These are phyloP conservation scores for Nothopassalora personata DNA, from an alignment of 2,329 filamentous ascomycete genomes.

Conservation along the genomic window DNA sequence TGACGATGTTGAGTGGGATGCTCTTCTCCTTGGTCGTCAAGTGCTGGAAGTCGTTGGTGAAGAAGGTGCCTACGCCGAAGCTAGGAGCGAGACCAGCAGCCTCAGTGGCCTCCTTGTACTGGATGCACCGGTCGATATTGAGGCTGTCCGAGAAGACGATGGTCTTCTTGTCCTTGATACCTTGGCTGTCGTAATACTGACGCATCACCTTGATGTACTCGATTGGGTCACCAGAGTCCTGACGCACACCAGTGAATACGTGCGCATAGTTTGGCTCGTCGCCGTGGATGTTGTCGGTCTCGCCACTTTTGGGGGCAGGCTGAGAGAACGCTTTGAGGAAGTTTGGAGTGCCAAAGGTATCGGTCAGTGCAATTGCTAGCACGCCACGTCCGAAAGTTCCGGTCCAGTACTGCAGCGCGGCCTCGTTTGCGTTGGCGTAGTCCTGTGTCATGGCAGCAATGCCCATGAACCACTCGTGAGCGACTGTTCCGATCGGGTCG, in stretches of 20 bases:
- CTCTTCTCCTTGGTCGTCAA: constrained; percentile 73
- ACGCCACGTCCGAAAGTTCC: constrained; percentile 79
- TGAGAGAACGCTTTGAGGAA: constrained; percentile 82
- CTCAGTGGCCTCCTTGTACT: constrained; percentile 83
- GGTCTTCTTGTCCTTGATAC: constrained; percentile 73
- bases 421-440: constrained; percentile 78
- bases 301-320: constrained; percentile 43
- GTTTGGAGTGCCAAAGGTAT: constrained; percentile 88
- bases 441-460: constrained; percentile 85
- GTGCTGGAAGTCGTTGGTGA: constrained; percentile 86
- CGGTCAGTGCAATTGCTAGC: constrained; percentile 76
- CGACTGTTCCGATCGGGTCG: constrained; percentile 78
- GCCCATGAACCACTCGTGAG: constrained; percentile 99
- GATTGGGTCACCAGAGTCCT: constrained; percentile 83
- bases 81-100: constrained; percentile 74
- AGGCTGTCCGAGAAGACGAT: constrained; percentile 96
- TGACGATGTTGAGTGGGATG: constrained; percentile 90
- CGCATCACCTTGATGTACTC: constrained; percentile 74
- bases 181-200: constrained; percentile 70
- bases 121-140: constrained; percentile 81
- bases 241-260: constrained; percentile 75
- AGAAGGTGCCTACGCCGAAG: constrained; percentile 91
- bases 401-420: constrained; percentile 82
- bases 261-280: constrained; percentile 63
- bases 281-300: constrained; percentile 15